Percentiles rank a stretch among this genome's conserved stretches.
These are phyloP conservation scores for Kodamaea kakaduensis DNA, from an alignment of 805 yeast species.

Conservation along the genomic window DNA sequence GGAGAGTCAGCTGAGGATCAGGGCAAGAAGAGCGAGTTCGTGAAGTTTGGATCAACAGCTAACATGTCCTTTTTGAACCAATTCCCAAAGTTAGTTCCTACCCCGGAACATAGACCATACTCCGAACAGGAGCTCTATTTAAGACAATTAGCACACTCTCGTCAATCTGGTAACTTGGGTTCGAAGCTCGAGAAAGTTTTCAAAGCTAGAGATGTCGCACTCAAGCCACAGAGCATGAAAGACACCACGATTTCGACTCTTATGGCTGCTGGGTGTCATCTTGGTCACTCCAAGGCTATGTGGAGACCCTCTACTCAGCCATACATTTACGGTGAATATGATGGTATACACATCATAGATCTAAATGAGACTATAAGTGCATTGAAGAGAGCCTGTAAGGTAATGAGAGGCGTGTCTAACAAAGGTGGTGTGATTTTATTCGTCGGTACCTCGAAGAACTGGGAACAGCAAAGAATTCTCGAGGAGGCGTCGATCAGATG, in stretches of 20 bases:
- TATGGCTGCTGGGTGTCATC: constrained; percentile 89
- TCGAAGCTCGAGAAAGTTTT: constrained; percentile 61
- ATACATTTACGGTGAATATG: constrained; percentile 80
- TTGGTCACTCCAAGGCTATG: constrained; percentile 82
- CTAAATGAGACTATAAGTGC: constrained; percentile 74
- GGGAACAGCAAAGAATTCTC: constrained; percentile 62
- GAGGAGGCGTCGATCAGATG: constrained; percentile 75
- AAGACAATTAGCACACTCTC: constrained; percentile 64
- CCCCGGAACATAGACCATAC: constrained; percentile 62
- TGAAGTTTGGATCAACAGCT: constrained; percentile 28
- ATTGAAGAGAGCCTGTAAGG: constrained; percentile 77
- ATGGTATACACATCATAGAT: constrained; percentile 89
- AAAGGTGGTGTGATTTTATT: constrained; percentile 82
- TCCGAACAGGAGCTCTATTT: constrained; percentile 72
- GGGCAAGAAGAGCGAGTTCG: constrained; percentile 12
- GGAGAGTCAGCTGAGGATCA: constrained; percentile 1
- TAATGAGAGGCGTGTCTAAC: constrained; percentile 76
- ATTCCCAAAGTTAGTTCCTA: constrained; percentile 63
- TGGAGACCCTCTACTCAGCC: constrained; percentile 84
- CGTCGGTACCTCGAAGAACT: constrained; percentile 77
- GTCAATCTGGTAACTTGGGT: constrained; percentile 56
- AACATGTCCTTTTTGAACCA: constrained; percentile 25
- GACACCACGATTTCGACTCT: constrained; percentile 66
- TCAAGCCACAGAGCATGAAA: constrained; percentile 51
- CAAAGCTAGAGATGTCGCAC: constrained; percentile 62